Conservation (phyloP, 345 rosid genomes). For the Gossypium australe region DNA sequence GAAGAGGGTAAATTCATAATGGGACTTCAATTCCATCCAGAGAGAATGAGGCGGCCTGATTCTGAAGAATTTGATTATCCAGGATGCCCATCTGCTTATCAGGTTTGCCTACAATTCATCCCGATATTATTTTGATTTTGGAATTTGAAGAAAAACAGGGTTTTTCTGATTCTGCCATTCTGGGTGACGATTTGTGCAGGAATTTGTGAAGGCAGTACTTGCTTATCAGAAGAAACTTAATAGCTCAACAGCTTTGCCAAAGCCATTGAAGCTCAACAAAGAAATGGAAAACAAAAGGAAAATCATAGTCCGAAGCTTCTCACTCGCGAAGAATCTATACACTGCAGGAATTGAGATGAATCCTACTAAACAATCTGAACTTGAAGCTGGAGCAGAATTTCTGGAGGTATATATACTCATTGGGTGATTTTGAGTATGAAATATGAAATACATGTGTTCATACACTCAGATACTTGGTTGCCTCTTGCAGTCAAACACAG, state of each 20-base stretch:
- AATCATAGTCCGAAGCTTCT: constrained; percentile 57
- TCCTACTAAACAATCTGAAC: background rate
- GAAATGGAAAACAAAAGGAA: constrained; percentile 66
- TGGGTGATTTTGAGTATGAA: no score
- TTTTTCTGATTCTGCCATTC: background rate
- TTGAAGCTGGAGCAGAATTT: background rate
- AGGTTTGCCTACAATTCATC: constrained; percentile 29
- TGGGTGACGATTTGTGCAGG: constrained; percentile 30
- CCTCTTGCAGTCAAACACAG: background rate
- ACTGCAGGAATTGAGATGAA: background rate
- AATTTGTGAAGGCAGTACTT: constrained; percentile 78
- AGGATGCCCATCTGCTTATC: constrained; percentile 76
- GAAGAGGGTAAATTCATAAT: constrained; percentile 3
- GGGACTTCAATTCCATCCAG: background rate
- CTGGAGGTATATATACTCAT: background rate
- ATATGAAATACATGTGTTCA: background rate
- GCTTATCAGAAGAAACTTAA: constrained; percentile 76
- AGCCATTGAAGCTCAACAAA: constrained; percentile 35
- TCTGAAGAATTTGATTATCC: constrained; percentile 48
- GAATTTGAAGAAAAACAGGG: background rate
- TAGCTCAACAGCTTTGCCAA: constrained; percentile 33
- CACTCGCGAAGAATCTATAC: constrained; percentile 43
- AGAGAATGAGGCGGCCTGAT: background rate
- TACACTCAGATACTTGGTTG: background rate
- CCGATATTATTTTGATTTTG: background rate